phyloP scores from a whole-genome alignment of 108 stramenopile genomes.

The Skeletonema grethae region DNA sequence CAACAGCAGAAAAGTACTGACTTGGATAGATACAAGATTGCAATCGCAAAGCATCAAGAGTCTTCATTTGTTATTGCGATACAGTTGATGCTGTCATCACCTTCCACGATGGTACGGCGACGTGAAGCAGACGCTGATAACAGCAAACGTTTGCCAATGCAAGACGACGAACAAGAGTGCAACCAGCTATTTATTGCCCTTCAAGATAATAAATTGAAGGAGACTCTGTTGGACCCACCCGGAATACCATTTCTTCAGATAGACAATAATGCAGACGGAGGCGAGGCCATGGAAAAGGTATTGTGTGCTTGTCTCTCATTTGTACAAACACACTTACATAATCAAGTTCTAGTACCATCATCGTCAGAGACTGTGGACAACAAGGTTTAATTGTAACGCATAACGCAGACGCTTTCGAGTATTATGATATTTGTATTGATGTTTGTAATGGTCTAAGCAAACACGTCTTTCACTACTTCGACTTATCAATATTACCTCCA shows the following conservation, averaged over 20 bases:
- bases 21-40: conserved; percentile 6
- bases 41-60: conserved; percentile 6
- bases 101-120: conserved; percentile 12
- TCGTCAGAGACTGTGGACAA: no score
- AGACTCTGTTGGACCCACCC: not conserved
- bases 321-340: not conserved
- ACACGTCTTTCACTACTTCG: no score
- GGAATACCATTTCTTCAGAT: conserved; percentile 22
- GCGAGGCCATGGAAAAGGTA: not conserved
- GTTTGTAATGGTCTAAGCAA: no score
- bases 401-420: no score
- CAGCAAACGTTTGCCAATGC: conserved; percentile 28
- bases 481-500: no score
- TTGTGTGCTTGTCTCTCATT: not conserved
- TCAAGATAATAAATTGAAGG: conserved; percentile 1
- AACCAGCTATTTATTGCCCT: conserved; percentile 9
- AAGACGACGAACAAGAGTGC: conserved; percentile 31
- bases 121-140: conserved; percentile 4
- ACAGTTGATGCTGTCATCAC: conserved; percentile 13
- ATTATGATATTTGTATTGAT: no score
- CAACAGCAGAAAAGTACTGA: not conserved
- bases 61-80: conserved; percentile 9
- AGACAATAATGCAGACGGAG: conserved; percentile 10
- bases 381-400: no score
- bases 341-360: not conserved